Evolutionary conservation across 352 stramenopile species (phyloP).

Genomic region (Globisporangium spinosum): DNA sequence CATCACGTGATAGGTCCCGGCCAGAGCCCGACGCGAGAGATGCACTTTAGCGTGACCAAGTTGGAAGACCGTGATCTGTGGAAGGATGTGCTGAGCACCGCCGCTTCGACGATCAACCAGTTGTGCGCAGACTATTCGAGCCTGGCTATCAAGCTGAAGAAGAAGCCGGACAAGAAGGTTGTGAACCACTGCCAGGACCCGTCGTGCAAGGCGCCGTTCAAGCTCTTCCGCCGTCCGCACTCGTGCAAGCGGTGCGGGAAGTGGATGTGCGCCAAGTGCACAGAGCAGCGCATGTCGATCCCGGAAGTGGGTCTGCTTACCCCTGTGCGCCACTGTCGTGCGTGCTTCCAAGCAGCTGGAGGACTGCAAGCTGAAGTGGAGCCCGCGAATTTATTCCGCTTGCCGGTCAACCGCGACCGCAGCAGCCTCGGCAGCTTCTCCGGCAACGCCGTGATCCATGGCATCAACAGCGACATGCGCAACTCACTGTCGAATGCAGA

Average conservation of each 20-base stretch:
- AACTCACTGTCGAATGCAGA: constrained; percentile 56
- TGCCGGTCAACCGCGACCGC: neutral
- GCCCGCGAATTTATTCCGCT: constrained; percentile 63
- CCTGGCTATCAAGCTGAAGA: constrained; percentile 63
- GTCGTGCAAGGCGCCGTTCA: constrained; percentile 68
- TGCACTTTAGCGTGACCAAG: constrained; percentile 85
- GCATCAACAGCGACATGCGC: constrained; percentile 23
- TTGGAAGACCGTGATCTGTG: constrained; percentile 80
- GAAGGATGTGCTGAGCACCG: constrained; percentile 65
- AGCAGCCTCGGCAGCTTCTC: constrained; percentile 6
- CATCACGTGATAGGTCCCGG: constrained; percentile 58
- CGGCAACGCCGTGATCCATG: constrained; percentile 18
- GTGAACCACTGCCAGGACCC: constrained; percentile 75
- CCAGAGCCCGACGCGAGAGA: constrained; percentile 53
- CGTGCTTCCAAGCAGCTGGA: constrained; percentile 70
- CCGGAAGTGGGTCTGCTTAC: constrained; percentile 74
- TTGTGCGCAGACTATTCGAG: constrained; percentile 63
- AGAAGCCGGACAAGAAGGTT: constrained; percentile 80
- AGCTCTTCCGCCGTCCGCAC: constrained; percentile 79
- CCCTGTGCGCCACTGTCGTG: constrained; percentile 73
- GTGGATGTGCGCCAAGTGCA: constrained; percentile 85
- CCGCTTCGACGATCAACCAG: constrained; percentile 59
- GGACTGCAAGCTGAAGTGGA: constrained; percentile 61
- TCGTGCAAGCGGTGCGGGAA: constrained; percentile 84
- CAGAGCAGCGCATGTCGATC: constrained; percentile 74